Evolutionary conservation across 179 eudicot species (phyloP).

Genomic region (Gypsophila paniculata): DNA sequence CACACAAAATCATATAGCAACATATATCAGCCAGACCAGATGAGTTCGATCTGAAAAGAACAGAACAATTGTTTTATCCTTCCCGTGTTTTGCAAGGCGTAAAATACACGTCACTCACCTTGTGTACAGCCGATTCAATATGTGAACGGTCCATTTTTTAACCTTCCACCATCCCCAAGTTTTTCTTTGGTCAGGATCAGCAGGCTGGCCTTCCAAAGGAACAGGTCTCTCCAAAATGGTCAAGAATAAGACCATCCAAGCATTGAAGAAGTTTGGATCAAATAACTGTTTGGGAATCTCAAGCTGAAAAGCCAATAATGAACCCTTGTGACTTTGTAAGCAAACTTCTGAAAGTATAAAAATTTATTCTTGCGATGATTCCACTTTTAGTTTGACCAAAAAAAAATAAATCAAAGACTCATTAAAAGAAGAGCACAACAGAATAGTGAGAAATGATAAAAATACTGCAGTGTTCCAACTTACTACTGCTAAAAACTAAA

Average conservation of each 20-base stretch:
- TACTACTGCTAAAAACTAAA: not conserved
- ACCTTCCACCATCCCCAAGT: slow-evolving; percentile 99
- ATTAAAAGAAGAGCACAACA: not conserved
- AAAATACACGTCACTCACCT: slow-evolving; percentile 42
- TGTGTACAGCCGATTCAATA: slow-evolving; percentile 86
- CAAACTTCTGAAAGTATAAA: not conserved
- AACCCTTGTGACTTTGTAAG: slow-evolving; percentile 6
- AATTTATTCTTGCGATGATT: not conserved
- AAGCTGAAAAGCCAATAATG: slow-evolving; percentile 43
- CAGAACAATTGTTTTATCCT: not conserved
- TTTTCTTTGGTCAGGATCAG: slow-evolving; percentile 81
- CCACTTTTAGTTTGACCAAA: not conserved
- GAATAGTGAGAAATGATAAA: not conserved
- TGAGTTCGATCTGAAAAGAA: not conserved
- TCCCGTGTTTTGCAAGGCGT: not conserved
- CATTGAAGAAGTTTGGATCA: slow-evolving; percentile 87
- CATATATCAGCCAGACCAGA: not conserved
- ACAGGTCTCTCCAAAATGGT: slow-evolving; percentile 95
- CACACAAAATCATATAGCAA: slow-evolving; percentile 9
- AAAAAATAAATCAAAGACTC: not conserved
- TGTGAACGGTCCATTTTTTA: slow-evolving; percentile 98
- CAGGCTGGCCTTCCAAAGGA: slow-evolving; percentile 90
- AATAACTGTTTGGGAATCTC: slow-evolving; percentile 93
- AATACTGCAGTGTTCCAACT: not conserved
- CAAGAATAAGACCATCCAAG: slow-evolving; percentile 92